phyloP scores from a whole-genome alignment of 225 moss, liverwort and hornwort species.

The Polytrichum commune region DNA sequence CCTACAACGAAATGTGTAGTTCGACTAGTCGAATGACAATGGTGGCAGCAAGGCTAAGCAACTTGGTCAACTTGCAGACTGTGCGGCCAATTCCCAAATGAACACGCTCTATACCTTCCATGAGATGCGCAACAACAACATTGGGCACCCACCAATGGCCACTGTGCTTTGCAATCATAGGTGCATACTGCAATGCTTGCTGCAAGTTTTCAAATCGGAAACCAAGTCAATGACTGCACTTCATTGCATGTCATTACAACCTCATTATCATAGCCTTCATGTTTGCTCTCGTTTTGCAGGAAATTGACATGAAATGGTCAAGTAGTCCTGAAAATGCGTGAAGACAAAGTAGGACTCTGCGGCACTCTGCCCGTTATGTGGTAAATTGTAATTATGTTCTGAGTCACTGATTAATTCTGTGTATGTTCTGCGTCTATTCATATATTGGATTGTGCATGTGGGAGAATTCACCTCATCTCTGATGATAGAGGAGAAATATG shows the following conservation, averaged over 20 bases:
- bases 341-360: not conserved
- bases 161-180: slow-evolving; percentile 43
- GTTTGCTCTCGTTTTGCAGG: too few relatives aligned
- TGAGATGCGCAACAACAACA: slow-evolving; percentile 63
- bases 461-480: not conserved
- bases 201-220: slow-evolving; percentile 1
- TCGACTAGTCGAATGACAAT: too few relatives aligned
- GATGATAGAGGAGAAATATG: not conserved
- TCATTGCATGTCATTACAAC: too few relatives aligned
- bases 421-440: not conserved
- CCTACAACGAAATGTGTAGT: too few relatives aligned
- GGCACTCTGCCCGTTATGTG: not conserved
- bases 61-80: slow-evolving; percentile 39
- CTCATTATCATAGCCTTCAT: too few relatives aligned
- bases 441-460: not conserved
- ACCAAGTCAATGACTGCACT: not conserved
- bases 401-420: not conserved
- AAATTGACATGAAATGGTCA: too few relatives aligned
- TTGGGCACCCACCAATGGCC: slow-evolving; percentile 56
- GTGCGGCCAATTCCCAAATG: slow-evolving; percentile 60
- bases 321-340: too few relatives aligned
- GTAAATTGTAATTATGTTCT: not conserved
- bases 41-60: too few relatives aligned
- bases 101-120: slow-evolving; percentile 63
- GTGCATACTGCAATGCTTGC: slow-evolving; percentile 35